phyloP scores from a whole-genome alignment of 2,329 filamentous ascomycete genomes.

The Talaromyces sp. region DNA sequence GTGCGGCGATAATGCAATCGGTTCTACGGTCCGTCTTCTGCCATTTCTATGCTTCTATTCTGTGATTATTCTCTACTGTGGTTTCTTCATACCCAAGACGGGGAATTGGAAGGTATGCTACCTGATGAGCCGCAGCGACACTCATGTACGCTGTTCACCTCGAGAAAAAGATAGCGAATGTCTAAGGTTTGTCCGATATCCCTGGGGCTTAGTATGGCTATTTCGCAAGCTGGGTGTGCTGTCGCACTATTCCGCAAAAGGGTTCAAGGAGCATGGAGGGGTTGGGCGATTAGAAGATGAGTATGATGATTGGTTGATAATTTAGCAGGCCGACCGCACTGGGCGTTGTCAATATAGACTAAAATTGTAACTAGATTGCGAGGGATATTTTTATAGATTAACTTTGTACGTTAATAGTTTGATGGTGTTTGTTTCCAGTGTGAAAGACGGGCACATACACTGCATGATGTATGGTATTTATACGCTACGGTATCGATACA shows the following conservation, averaged over 20 bases:
- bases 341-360: background rate
- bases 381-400: background rate
- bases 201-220: conserved; percentile 25
- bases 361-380: background rate
- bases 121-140: background rate
- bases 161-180: conserved; percentile 20
- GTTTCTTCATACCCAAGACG: conserved; percentile 21
- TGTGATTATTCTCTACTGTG: conserved; percentile 20
- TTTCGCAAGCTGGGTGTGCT: conserved; percentile 22
- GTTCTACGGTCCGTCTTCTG: conserved; percentile 28
- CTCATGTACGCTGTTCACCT: conserved; percentile 21
- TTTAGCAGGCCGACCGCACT: background rate
- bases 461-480: background rate
- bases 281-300: background rate
- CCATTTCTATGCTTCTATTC: conserved; percentile 24
- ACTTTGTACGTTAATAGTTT: background rate
- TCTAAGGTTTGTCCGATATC: conserved; percentile 28
- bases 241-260: conserved; percentile 13
- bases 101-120: conserved; percentile 24
- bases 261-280: background rate
- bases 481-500: background rate
- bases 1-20: conserved; percentile 38
- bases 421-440: background rate
- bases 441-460: background rate
- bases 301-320: background rate